Percentiles rank a stretch among this genome's conserved stretches.
Conservation (phyloP, 805 yeast species). For the Zygoascus tannicola region DNA sequence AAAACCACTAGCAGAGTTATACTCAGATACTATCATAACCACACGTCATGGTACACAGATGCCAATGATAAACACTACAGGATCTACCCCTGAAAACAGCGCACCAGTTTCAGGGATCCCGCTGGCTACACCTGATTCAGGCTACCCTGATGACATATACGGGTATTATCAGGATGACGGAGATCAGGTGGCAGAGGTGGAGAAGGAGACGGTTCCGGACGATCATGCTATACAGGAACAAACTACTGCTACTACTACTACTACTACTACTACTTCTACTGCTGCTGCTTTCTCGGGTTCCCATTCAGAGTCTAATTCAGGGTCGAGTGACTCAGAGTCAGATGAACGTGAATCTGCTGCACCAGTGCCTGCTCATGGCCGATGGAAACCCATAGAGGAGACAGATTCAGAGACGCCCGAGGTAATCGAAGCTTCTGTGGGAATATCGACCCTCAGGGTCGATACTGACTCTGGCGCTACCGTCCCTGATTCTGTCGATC, state of each 20-base stretch:
- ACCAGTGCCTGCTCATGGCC: not conserved
- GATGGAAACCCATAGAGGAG: conserved; percentile 1
- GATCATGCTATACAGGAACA: not conserved
- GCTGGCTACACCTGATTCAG: not conserved
- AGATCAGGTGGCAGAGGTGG: conserved; percentile 3
- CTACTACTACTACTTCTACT: not conserved
- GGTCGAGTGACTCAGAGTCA: not conserved
- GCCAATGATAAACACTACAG: not conserved
- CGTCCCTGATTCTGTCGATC: not conserved
- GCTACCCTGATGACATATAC: conserved; percentile 15
- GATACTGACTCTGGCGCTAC: not conserved
- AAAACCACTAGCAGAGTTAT: no score
- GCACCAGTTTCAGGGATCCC: not conserved
- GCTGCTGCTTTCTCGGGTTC: no score
- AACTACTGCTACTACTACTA: not conserved
- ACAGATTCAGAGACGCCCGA: no score
- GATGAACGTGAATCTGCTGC: not conserved
- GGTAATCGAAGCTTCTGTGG: not conserved
- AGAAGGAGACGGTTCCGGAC: not conserved
- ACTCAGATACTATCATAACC: no score
- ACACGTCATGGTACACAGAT: not conserved
- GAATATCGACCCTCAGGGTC: not conserved
- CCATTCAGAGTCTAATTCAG: no score
- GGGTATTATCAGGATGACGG: conserved; percentile 13
- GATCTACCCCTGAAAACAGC: not conserved